A percentile compares a stretch with the other conserved stretches of the same genome.
Evolutionary conservation across 352 stramenopile species (phyloP).

Genomic region (Achlya hypogyna): DNA sequence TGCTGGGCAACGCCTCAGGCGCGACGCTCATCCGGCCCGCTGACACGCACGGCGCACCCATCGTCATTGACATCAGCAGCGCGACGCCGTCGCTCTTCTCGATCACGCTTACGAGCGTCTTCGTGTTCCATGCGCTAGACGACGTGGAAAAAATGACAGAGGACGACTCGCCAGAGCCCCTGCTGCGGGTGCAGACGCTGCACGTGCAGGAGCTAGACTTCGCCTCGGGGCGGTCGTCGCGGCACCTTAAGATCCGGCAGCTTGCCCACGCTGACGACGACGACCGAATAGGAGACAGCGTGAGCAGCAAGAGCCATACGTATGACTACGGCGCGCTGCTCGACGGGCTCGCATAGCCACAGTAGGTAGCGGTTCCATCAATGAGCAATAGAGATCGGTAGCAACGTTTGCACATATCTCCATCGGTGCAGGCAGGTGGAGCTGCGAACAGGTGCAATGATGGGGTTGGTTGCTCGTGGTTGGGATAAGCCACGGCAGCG

Average conservation of each 20-base stretch:
- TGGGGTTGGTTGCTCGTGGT: too few relatives aligned
- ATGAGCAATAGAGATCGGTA: too few relatives aligned
- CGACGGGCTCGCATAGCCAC: constrained; percentile 10
- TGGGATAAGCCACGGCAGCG: too few relatives aligned
- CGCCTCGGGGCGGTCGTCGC: constrained; percentile 48
- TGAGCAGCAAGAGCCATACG: constrained; percentile 4
- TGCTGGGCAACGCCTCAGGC: constrained; percentile 46
- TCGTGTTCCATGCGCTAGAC: constrained; percentile 71
- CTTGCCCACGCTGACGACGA: constrained; percentile 3
- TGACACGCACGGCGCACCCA: constrained; percentile 52
- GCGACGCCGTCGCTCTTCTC: constrained; percentile 49
- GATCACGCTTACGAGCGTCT: constrained; percentile 68
- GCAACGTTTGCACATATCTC: too few relatives aligned
- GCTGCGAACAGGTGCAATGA: too few relatives aligned
- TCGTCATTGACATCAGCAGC: constrained; percentile 58
- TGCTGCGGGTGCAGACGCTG: constrained; percentile 53
- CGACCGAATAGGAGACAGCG: neutral
- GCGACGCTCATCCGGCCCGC: constrained; percentile 63
- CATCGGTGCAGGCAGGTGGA: too few relatives aligned
- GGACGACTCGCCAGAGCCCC: constrained; percentile 42
- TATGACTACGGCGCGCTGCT: constrained; percentile 18
- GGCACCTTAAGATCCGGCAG: constrained; percentile 22
- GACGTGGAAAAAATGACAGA: constrained; percentile 61
- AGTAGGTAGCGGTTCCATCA: neutral
- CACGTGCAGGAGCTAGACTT: constrained; percentile 81